Percentiles rank a stretch among this genome's conserved stretches.
Evolutionary conservation across 331 rosid species (phyloP).

Genomic region (Rosa hybrid): DNA sequence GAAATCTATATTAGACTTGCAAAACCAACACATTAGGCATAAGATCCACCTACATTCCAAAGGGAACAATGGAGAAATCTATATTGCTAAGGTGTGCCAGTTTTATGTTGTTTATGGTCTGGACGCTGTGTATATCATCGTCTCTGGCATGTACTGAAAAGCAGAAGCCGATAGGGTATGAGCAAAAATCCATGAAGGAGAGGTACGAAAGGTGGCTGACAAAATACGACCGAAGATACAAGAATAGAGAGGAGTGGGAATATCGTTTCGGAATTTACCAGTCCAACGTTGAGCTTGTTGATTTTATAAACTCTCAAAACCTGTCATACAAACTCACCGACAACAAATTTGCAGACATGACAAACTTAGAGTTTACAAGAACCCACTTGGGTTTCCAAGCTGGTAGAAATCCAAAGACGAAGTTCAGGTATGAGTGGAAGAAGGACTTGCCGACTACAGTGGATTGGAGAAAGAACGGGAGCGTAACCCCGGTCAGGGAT

Average conservation of each 20-base stretch:
- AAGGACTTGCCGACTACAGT: slow-evolving; percentile 36
- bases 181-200: slow-evolving; percentile 32
- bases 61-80: slow-evolving; percentile 45
- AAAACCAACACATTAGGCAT: slow-evolving; percentile 8
- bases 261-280: slow-evolving; percentile 56
- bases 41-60: slow-evolving; percentile 3
- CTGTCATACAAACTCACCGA: slow-evolving; percentile 56
- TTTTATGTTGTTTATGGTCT: slow-evolving; percentile 34
- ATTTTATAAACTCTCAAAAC: slow-evolving; percentile 53
- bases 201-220: slow-evolving; percentile 58
- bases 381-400: slow-evolving; percentile 42
- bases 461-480: slow-evolving; percentile 74
- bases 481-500: slow-evolving; percentile 61
- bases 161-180: slow-evolving; percentile 18
- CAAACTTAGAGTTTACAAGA: slow-evolving; percentile 52
- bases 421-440: slow-evolving; percentile 32
- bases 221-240: slow-evolving; percentile 35
- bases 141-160: slow-evolving; percentile 27
- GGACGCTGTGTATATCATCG: slow-evolving; percentile 38
- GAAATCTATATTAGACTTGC: neutral
- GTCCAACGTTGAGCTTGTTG: slow-evolving; percentile 49
- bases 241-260: slow-evolving; percentile 45
- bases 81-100: slow-evolving; percentile 22
- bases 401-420: neutral
- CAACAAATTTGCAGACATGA: slow-evolving; percentile 67